A percentile compares a stretch with the other conserved stretches of the same genome.
These are phyloP conservation scores for Lepidium aucheri DNA, from an alignment of 345 rosid species.

Conservation along the genomic window DNA sequence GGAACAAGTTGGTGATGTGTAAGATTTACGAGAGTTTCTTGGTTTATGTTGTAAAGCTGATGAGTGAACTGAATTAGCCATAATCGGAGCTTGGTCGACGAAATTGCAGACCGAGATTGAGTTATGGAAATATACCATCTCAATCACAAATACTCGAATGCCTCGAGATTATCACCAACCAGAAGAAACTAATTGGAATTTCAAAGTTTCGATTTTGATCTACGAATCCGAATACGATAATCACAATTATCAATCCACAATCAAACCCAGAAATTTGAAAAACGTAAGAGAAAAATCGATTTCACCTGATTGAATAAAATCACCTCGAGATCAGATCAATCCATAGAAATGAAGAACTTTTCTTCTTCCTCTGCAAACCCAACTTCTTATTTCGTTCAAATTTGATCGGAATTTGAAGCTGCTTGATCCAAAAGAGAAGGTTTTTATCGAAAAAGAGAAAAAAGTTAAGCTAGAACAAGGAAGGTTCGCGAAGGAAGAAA, in stretches of 20 bases:
- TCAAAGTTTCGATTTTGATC: neutral
- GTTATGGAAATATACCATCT: conserved; percentile 74
- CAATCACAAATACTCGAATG: conserved; percentile 34
- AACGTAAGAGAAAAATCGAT: neutral
- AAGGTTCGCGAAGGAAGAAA: neutral
- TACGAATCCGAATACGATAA: neutral
- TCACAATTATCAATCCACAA: conserved; percentile 11
- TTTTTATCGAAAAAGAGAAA: neutral
- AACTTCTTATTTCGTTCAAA: neutral
- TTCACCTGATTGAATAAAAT: conserved; percentile 13
- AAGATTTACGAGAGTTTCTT: conserved; percentile 33
- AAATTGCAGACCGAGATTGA: conserved; percentile 87
- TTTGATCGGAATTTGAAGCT: neutral
- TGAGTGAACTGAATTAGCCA: conserved; percentile 53
- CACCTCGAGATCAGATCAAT: neutral
- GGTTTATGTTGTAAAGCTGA: conserved; percentile 34
- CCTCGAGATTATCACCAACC: conserved; percentile 6
- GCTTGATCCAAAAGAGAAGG: neutral
- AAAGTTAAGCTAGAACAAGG: neutral
- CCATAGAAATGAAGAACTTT: neutral
- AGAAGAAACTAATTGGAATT: neutral
- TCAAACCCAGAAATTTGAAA: neutral
- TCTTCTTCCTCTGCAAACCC: neutral
- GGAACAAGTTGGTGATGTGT: conserved; percentile 31
- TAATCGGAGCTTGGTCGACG: conserved; percentile 63